Base-by-base conservation (phyloP, 2,329 filamentous ascomycete species). In the Beauveria caledonica region DNA sequence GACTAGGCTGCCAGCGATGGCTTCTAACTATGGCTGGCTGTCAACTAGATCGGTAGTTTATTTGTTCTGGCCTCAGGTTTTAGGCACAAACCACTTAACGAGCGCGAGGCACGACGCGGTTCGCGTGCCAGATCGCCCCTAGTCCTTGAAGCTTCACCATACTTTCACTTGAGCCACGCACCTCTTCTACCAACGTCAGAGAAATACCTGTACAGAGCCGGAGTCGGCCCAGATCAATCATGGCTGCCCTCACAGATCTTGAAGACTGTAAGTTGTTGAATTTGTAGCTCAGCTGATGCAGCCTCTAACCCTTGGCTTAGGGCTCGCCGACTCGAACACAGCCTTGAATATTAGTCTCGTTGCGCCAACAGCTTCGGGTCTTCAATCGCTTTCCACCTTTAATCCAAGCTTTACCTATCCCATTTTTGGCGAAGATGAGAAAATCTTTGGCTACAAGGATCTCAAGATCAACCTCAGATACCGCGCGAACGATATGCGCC, bases 341-440 rank as follows among this genome's bases (percentile, higher is more conserved):
- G 84, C 85, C 60, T 71, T 89, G 66, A 77, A 76, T 58, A 79
- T 91, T 67, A 84, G 82, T 57, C 78, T 89, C 40, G 75, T 84
- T 19, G 76, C 77, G 45, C 78, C 82, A 11, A 73, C 77, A 6
- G 72, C 77, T 19, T 73, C 74, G 8, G 77, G 78, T 64, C 69
- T 82, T 54, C 84, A 82, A 67, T 82, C 80, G 36, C 76, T 87
- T 66, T 80, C 83, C 27, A 82, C 83, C 29, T 97, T 99, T 73
- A 81, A 90, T 63, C 95, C 94, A 0, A 83, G 84, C 69, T 95
- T 92, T 72, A 97, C 93, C 19, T 96, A 97, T 73, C 79, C 90
- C 1, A 88, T 99, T 64, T 97, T 97, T 67, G 91, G 91, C 68
- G 88, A 97, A n/a, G 87, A 94, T 9, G 92, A 99, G 73, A 83